Base-by-base conservation (phyloP, 1,284 basidiomycete genomes). In the Lignosus rhinocerotis region DNA sequence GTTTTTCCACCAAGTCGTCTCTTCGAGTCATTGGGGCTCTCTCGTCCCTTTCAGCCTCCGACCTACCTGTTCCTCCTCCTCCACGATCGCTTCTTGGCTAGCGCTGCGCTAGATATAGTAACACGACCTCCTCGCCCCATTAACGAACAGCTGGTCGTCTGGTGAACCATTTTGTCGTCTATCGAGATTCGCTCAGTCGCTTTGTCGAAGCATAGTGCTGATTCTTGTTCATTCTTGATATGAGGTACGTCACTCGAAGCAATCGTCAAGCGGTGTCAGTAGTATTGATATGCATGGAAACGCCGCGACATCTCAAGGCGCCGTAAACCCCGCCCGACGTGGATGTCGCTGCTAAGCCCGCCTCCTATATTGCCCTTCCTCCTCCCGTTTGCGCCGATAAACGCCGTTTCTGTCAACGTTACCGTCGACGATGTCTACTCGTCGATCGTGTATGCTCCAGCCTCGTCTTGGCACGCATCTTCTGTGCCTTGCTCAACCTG, bases 371-470 rank as follows among this genome's bases (percentile, higher is more conserved):
- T 61, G 5, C 45, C 51, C 8, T 53, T 55, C 17, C 30, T 58
- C 9, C 39, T 60, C 30, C 63, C 51, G 6, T 43, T 51, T 21
- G 17, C 30, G 3, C 50, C 56, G 10, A 44, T 53, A 16, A 36
- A 21, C n/a, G 64, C 66, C 33, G 59, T 43, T 14, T 57, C 66
- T 30, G 64, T 70, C 44, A 80, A 81, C 62, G 62, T 77, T 25
- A 81, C 80, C 5, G 63, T 83, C 32, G 76, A 82, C 57, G 80
- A 83, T 63, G 70, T 72, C 2, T 73, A 79, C 44, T 65, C 73
- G 1, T 72, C 73, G 4, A 77, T 83, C 33, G 50, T 72, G 11
- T 83, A 81, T 57, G 59, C 67, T 7, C 80, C 81, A 2, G 44
- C 71, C 3, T 58, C 66, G 1, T 71, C 73, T 12, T 83, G 81